A percentile compares a stretch with the other conserved stretches of the same genome.
Evolutionary conservation across 257 asterid species (phyloP).

Genomic region (Plectranthus barbatus): DNA sequence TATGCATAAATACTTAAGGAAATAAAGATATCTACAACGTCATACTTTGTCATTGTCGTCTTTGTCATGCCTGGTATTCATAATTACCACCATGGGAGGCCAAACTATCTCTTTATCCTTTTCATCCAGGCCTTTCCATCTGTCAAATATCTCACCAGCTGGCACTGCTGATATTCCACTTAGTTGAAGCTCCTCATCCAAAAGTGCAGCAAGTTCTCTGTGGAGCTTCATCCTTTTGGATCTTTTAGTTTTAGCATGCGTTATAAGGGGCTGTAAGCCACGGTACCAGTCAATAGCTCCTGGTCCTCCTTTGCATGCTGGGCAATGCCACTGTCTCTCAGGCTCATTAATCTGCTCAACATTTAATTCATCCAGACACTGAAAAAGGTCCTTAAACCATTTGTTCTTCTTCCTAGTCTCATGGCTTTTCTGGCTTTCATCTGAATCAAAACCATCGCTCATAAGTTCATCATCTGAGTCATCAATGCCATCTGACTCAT

Average conservation of each 20-base stretch:
- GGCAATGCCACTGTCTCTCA: constrained; percentile 63
- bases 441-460: constrained; percentile 45
- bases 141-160: constrained; percentile 37
- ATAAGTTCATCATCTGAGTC: constrained; percentile 42
- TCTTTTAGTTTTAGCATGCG: constrained; percentile 45
- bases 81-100: constrained; percentile 52
- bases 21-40: background rate
- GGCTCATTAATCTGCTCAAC: constrained; percentile 45
- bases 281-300: constrained; percentile 64
- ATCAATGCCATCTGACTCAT: constrained; percentile 29
- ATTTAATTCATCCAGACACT: constrained; percentile 30
- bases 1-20: background rate
- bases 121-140: constrained; percentile 36
- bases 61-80: constrained; percentile 39
- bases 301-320: constrained; percentile 61
- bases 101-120: constrained; percentile 37
- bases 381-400: constrained; percentile 46
- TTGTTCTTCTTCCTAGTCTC: constrained; percentile 38
- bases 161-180: constrained; percentile 47
- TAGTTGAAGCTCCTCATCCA: constrained; percentile 36
- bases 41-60: constrained; percentile 42
- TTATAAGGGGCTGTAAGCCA: constrained; percentile 44
- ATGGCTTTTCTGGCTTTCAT: constrained; percentile 42
- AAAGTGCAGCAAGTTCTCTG: constrained; percentile 42
- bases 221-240: constrained; percentile 55